These are phyloP conservation scores for Pseudogymnoascus sp. DNA, from an alignment of 2,329 filamentous ascomycete species.

Conservation along the genomic window DNA sequence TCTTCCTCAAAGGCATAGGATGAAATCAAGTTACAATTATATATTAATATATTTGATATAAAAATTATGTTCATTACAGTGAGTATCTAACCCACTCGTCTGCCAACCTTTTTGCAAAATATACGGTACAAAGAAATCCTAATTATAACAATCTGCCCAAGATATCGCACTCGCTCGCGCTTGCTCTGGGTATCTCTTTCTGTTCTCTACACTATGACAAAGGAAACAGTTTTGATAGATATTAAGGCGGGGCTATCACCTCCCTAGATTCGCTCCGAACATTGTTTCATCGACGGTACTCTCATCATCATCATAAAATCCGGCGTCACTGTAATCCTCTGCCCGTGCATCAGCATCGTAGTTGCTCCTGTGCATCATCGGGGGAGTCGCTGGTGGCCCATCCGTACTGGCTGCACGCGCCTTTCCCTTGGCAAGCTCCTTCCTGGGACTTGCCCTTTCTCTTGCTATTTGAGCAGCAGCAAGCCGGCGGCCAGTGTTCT, in stretches of 20 bases:
- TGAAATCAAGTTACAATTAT: not conserved
- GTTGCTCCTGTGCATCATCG: conserved; percentile 50
- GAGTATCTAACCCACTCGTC: conserved; percentile 6
- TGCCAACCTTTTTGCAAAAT: conserved; percentile 1
- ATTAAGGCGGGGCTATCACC: conserved; percentile 4
- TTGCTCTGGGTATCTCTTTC: not conserved
- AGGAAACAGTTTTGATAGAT: conserved; percentile 1
- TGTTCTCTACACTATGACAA: conserved; percentile 7
- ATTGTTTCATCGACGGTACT: conserved; percentile 18
- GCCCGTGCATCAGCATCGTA: conserved; percentile 56
- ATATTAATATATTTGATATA: not conserved
- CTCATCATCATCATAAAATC: conserved; percentile 30
- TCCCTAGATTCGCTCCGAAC: conserved; percentile 11
- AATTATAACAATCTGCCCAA: conserved; percentile 7
- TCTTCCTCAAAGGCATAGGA: not conserved
- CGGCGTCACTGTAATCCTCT: conserved; percentile 38
- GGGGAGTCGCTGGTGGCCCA: conserved; percentile 41
- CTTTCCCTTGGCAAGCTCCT: not conserved
- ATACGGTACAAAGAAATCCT: conserved; percentile 5
- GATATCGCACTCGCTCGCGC: conserved; percentile 3
- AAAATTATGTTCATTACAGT: conserved; percentile 8
- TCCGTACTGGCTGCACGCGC: conserved; percentile 29
- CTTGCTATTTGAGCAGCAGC: conserved; percentile 41
- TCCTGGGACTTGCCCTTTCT: conserved; percentile 2
- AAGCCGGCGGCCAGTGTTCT: conserved; percentile 50